Evolutionary conservation across 306 rosid species (phyloP), one percentile per base, ranked within the genome.

Genomic region (Canavalia gladiata): DNA sequence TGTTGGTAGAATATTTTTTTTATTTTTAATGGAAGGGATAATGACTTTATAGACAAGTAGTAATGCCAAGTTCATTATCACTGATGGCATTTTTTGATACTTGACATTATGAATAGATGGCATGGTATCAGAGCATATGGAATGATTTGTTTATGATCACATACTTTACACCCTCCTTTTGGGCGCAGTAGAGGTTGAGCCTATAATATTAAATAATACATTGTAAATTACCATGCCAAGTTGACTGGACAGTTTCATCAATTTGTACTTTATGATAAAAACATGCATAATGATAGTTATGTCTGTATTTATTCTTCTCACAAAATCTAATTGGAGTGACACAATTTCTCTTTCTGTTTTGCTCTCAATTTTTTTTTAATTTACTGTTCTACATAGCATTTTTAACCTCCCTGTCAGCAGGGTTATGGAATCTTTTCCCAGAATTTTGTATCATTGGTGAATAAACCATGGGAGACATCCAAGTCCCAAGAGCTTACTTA

Each of bases 51-150:
- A 59, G 55, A 25, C 52, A 74, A 18, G 18, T 69, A 51, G 73
- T 28, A 67, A 59, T 79, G 60, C 78, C 75, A 62, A 33, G 70
- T 51, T 69, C 73, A 60, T n/a, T 13, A 8, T 54, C 63, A 51
- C 56, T 45, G 30, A 43, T 58, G 81, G 9, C 43, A 35, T 33
- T 74, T 75, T 29, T 33, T 75, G 4, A 34, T 57, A 2, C 49
- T 50, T 67, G 64, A 55, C 67, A 6, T 56, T 67, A 8, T 74
- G 69, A 72, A 39, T 30, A 55, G 49, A 60, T 18, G 10, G 49
- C 47, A 50, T 74, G 49, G 55, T 59, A 52, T 50, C 11, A 49
- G 58, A 49, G 56, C 78, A 41, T 47, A 18, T 51, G 55, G 52
- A 68, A 39, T 31, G 30, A 58, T 74, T 47, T 84, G 31, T 72